Percentiles rank a stretch among this genome's conserved stretches.
phyloP scores from a whole-genome alignment of 805 yeast genomes.

The Peterozyma toletana region DNA sequence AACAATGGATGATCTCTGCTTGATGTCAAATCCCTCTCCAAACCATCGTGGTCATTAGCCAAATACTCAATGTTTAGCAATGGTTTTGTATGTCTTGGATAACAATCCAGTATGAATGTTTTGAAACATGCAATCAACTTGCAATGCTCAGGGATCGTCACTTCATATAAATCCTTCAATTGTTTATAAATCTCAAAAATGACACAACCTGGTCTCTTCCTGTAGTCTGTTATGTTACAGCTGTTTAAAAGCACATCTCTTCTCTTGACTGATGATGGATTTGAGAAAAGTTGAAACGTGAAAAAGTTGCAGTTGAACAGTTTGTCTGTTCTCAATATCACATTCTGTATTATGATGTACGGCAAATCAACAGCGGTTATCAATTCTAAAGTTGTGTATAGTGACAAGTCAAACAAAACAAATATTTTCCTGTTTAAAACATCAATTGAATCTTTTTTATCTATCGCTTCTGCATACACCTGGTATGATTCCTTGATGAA shows the following conservation, averaged over 20 bases:
- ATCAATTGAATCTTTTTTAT: background rate
- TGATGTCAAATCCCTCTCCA: background rate
- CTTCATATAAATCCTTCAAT: background rate
- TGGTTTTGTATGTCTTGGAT: background rate
- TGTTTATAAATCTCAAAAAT: constrained; percentile 3
- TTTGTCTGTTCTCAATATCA: constrained; percentile 2
- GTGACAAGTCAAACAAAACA: constrained; percentile 2
- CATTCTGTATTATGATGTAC: constrained; percentile 3
- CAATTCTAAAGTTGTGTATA: constrained; percentile 2
- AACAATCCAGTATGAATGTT: constrained; percentile 3
- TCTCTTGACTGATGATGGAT: background rate
- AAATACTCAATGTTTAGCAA: background rate
- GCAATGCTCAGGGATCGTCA: background rate
- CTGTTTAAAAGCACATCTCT: background rate
- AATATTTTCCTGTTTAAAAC: background rate
- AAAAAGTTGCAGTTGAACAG: background rate
- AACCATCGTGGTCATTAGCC: constrained; percentile 1
- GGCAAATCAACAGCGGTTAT: constrained; percentile 7
- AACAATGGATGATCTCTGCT: too few species aligned
- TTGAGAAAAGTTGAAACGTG: background rate
- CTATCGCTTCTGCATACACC: background rate
- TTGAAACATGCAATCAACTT: constrained; percentile 1
- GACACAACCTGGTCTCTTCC: constrained; percentile 8
- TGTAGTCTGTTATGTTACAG: constrained; percentile 1
- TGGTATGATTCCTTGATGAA: background rate